A percentile compares a stretch with the other conserved stretches of the same genome.
phyloP scores from a whole-genome alignment of 1,284 basidiomycete species.

The Athelia psychrophila region DNA sequence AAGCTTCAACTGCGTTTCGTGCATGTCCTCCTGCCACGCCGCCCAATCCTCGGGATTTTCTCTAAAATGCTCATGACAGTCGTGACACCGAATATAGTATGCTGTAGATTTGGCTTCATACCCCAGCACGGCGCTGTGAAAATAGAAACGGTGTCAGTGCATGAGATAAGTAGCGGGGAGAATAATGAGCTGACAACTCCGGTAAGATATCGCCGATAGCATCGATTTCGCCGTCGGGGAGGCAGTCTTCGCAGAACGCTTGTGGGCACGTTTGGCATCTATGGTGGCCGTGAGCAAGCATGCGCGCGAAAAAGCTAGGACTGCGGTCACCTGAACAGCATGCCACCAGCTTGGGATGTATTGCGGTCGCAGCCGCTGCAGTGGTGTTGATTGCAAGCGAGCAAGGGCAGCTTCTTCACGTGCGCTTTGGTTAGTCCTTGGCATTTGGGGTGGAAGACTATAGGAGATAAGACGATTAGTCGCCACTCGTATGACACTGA shows the following conservation, averaged over 20 bases:
- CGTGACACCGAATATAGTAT: slow-evolving; percentile 48
- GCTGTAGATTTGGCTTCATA: slow-evolving; percentile 31
- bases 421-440: slow-evolving; percentile 30
- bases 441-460: slow-evolving; percentile 53
- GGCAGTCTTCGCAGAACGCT: slow-evolving; percentile 61
- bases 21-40: slow-evolving; percentile 37
- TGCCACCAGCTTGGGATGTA: slow-evolving; percentile 44
- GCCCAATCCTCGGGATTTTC: slow-evolving; percentile 26
- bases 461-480: background rate
- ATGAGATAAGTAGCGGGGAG: slow-evolving; percentile 1
- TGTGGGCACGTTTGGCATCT: slow-evolving; percentile 58
- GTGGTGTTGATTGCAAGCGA: slow-evolving; percentile 48
- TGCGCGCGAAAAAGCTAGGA: too few relatives aligned
- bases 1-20: slow-evolving; percentile 30
- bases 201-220: slow-evolving; percentile 52
- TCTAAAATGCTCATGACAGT: slow-evolving; percentile 35
- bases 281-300: background rate
- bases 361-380: slow-evolving; percentile 41
- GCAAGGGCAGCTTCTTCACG: slow-evolving; percentile 17
- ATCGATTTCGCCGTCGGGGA: slow-evolving; percentile 44
- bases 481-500: background rate
- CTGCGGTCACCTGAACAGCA: slow-evolving; percentile 46
- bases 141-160: slow-evolving; percentile 7
- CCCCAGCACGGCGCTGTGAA: slow-evolving; percentile 35
- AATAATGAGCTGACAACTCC: slow-evolving; percentile 44